These are phyloP conservation scores for Beauveria sp. DNA, from an alignment of 2,329 filamentous ascomycete species.

Conservation along the genomic window DNA sequence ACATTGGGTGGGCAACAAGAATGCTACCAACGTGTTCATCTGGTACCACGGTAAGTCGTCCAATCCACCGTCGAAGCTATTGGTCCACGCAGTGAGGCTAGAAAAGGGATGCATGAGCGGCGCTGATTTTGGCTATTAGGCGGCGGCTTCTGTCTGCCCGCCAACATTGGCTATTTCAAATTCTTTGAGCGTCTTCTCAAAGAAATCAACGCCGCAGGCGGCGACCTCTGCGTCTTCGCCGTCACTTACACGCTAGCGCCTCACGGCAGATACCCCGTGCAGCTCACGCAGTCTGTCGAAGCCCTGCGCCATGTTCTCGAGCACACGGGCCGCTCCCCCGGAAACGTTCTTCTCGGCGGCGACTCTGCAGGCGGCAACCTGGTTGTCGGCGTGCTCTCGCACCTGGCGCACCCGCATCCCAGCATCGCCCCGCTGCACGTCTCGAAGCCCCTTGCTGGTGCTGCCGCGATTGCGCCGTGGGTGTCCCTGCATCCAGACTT, in stretches of 20 bases:
- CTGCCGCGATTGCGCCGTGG: constrained; percentile 15
- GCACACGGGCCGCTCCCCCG: constrained; percentile 10
- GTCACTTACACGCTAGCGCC: constrained; percentile 17
- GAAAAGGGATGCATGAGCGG: not conserved
- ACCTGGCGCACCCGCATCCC: constrained; percentile 16
- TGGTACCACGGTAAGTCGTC: constrained; percentile 18
- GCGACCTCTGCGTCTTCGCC: constrained; percentile 16
- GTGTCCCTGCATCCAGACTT: constrained; percentile 14
- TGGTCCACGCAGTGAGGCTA: not conserved
- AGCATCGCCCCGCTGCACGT: constrained; percentile 15
- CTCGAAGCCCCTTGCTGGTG: constrained; percentile 14
- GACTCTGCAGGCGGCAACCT: constrained; percentile 19
- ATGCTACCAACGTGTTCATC: constrained; percentile 17
- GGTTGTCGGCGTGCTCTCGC: constrained; percentile 17
- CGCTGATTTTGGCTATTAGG: constrained; percentile 7
- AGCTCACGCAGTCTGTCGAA: constrained; percentile 16
- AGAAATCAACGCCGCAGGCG: constrained; percentile 10
- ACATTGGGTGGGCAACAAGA: constrained; percentile 18
- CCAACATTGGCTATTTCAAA: constrained; percentile 16
- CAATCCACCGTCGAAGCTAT: not conserved
- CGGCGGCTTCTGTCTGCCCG: constrained; percentile 18
- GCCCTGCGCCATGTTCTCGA: constrained; percentile 16
- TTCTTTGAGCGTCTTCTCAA: constrained; percentile 14
- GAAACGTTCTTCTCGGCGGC: constrained; percentile 15
- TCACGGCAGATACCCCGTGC: constrained; percentile 16